These are phyloP conservation scores for Penicillium nordicum DNA, from an alignment of 2,329 filamentous ascomycete species.

Conservation along the genomic window DNA sequence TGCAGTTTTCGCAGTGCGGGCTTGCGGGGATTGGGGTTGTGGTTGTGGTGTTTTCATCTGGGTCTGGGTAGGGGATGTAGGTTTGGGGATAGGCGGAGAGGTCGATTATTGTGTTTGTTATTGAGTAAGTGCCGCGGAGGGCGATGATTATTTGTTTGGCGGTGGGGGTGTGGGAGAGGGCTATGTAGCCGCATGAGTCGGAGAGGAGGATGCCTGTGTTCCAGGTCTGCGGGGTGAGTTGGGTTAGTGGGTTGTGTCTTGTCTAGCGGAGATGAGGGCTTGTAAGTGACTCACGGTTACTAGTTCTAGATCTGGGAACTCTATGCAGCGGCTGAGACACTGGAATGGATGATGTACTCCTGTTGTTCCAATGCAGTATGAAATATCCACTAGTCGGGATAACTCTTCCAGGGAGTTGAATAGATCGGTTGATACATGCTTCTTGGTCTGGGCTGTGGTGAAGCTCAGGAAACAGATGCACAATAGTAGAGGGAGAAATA, in stretches of 20 bases:
- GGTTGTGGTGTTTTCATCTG: slow-evolving; percentile 28
- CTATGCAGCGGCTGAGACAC: slow-evolving; percentile 78
- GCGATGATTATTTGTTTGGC: slow-evolving; percentile 71
- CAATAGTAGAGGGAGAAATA: background rate
- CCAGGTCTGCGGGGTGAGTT: slow-evolving; percentile 59
- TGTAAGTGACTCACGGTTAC: slow-evolving; percentile 51
- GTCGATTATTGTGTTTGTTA: slow-evolving; percentile 87
- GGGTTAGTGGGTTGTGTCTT: background rate
- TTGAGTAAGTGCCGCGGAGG: slow-evolving; percentile 90
- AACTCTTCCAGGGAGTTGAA: slow-evolving; percentile 83
- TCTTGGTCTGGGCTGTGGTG: slow-evolving; percentile 2
- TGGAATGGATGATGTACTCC: slow-evolving; percentile 80
- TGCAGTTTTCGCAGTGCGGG: slow-evolving; percentile 75
- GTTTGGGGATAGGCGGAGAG: slow-evolving; percentile 84
- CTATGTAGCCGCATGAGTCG: slow-evolving; percentile 92
- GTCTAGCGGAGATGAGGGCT: background rate
- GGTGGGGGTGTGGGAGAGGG: slow-evolving; percentile 67
- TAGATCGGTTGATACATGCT: slow-evolving; percentile 56
- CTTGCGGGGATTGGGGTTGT: slow-evolving; percentile 26
- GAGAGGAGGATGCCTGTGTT: slow-evolving; percentile 82
- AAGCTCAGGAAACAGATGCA: background rate
- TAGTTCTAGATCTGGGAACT: slow-evolving; percentile 77
- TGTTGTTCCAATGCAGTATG: slow-evolving; percentile 85
- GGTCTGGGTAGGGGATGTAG: slow-evolving; percentile 76
- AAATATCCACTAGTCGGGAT: slow-evolving; percentile 86